Evolutionary conservation across 495 filamentous ascomycete genomes (phyloP), one percentile per base, ranked within the genome.

Genomic region (Beverwykella pulmonaria): DNA sequence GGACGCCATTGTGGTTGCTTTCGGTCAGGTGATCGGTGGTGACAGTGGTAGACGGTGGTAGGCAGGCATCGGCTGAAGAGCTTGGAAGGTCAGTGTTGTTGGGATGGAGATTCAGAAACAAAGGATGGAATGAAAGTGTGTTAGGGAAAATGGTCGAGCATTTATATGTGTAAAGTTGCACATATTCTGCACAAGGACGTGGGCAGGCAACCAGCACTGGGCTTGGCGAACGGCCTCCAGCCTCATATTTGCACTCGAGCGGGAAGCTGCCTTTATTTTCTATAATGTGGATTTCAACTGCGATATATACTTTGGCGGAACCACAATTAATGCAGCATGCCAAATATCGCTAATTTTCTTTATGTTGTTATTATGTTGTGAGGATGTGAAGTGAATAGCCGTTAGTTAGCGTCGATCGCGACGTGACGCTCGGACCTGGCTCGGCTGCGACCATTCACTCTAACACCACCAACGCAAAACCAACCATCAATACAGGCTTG

Each of bases 1-100:
- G 15, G 69, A 67, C 41, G 64, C 48, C 68, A 67, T 67, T 22
- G 36, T 60, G 32, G 5, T 1, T 1, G 14, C 2, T 54, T 34
- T 7, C 20, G 48, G 26, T 52, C 22, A 29, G 20, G 48, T 25
- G 19, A 25, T 23, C 2, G 48, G 17, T 3, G 48, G 5, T 7
- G 39, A 44, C 39, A 3, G 6, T 44, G 4, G 30, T 12, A 4
- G 30, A 34, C 12, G n/a, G 32, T 34, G 12, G 32, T 34, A 6
- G 32, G 39, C 2, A 12, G 6, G 8, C 9, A 14, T 44, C 5
- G 8, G 2, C 15, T 44, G 39, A n/a, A 44, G 8, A n/a, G 39
- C 30, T 10, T 2, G 17, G 15, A 7, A n/a, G 8, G 39, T n/a
- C 15, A 44, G 17, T n/a, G 39, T 10, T 44, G 15, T 44, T 4